Conservation (phyloP, 306 rosid genomes). For the Castanopsis chinensis region DNA sequence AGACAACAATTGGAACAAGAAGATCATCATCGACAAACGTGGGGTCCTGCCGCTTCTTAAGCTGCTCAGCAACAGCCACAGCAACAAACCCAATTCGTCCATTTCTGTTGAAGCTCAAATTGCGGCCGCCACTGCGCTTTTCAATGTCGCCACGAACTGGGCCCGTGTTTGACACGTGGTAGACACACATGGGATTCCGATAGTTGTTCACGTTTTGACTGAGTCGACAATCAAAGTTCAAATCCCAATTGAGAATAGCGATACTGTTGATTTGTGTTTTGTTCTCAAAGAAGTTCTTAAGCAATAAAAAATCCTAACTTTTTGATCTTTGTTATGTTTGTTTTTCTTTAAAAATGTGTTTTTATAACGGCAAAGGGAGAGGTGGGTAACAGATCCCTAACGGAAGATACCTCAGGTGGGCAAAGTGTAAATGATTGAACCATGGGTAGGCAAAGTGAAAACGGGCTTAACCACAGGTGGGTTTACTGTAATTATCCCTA, state of each 20-base stretch:
- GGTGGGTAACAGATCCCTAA: no score
- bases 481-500: no score
- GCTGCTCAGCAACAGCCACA: constrained; percentile 54
- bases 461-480: no score
- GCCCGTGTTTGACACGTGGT: constrained; percentile 38
- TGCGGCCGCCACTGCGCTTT: constrained; percentile 67
- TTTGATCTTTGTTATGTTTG: no score
- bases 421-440: no score
- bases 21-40: constrained; percentile 70
- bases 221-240: constrained; percentile 66
- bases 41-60: constrained; percentile 66
- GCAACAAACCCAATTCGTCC: constrained; percentile 9
- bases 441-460: no score
- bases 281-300: no score
- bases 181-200: constrained; percentile 43
- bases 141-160: constrained; percentile 39
- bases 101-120: constrained; percentile 53
- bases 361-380: no score
- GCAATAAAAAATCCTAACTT: no score
- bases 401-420: no score
- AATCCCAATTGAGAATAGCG: constrained; percentile 38
- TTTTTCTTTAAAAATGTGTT: no score
- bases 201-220: constrained; percentile 59
- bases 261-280: no score
- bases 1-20: constrained; percentile 59